These are phyloP conservation scores for Trichocladium uniseriatum DNA, from an alignment of 495 filamentous ascomycete species.

Conservation along the genomic window DNA sequence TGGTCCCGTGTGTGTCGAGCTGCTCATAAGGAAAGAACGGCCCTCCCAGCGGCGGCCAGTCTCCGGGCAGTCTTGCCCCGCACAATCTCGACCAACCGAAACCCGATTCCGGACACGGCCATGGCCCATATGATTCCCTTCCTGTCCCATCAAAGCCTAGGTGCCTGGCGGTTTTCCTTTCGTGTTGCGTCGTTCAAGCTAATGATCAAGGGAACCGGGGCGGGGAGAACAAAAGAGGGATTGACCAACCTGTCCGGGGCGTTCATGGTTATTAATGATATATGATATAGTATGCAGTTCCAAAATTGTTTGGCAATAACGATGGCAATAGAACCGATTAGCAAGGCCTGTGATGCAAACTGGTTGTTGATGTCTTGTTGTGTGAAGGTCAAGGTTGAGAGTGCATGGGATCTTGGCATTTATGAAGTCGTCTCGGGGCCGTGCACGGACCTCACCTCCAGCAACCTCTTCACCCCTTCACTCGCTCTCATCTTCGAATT, in stretches of 20 bases:
- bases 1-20: background rate
- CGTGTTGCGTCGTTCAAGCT: background rate
- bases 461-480: no score
- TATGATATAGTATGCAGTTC: background rate
- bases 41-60: background rate
- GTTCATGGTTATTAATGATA: conserved; percentile 4
- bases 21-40: background rate
- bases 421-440: no score
- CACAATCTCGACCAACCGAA: background rate
- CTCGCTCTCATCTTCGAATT: no score
- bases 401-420: no score
- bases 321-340: no score
- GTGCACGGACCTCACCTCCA: no score
- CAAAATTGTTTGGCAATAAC: background rate
- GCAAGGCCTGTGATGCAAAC: background rate
- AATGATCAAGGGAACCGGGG: background rate
- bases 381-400: no score
- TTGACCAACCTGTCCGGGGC: conserved; percentile 12
- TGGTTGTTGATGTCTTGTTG: no score
- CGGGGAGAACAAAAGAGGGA: background rate
- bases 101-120: background rate
- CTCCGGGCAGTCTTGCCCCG: background rate
- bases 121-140: background rate
- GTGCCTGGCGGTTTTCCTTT: background rate
- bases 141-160: background rate